A percentile compares a stretch with the other conserved stretches of the same genome.
Evolutionary conservation across 176 grass and related monocot genomes (phyloP).

Genomic region (Coix lacrymajobi): DNA sequence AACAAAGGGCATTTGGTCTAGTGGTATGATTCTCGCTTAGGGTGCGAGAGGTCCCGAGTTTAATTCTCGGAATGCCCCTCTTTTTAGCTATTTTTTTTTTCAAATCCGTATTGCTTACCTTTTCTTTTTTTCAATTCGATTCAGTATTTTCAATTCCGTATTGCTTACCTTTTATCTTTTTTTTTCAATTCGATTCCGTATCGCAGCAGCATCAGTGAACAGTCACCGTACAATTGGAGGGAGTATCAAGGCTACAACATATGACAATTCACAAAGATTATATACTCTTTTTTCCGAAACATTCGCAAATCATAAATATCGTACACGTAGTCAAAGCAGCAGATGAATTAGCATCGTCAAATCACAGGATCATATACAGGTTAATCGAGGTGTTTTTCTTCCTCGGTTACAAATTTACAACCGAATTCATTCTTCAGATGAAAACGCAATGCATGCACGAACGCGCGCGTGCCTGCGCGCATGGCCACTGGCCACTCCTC

Average conservation of each 20-base stretch:
- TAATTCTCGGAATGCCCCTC: constrained; percentile 79
- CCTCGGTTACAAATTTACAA: not conserved
- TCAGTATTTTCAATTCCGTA: too few relatives aligned
- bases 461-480: not conserved
- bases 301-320: not conserved
- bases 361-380: not conserved
- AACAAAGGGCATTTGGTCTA: constrained; percentile 73
- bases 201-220: too few relatives aligned
- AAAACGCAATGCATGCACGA: not conserved
- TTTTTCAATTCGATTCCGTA: too few relatives aligned
- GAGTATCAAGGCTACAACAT: not conserved
- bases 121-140: too few relatives aligned
- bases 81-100: not conserved
- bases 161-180: too few relatives aligned
- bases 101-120: too few relatives aligned
- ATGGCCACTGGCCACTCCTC: not conserved
- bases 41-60: constrained; percentile 91
- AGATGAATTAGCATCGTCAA: not conserved
- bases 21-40: constrained; percentile 96
- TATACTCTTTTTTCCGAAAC: not conserved
- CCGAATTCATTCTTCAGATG: not conserved
- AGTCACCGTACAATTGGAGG: too few relatives aligned
- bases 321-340: not conserved
- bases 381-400: not conserved
- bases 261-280: not conserved